Percentiles rank a stretch among this genome's conserved stretches.
Conservation (phyloP, 192 early-diverging fungal genomes). For the Podila epigama region DNA sequence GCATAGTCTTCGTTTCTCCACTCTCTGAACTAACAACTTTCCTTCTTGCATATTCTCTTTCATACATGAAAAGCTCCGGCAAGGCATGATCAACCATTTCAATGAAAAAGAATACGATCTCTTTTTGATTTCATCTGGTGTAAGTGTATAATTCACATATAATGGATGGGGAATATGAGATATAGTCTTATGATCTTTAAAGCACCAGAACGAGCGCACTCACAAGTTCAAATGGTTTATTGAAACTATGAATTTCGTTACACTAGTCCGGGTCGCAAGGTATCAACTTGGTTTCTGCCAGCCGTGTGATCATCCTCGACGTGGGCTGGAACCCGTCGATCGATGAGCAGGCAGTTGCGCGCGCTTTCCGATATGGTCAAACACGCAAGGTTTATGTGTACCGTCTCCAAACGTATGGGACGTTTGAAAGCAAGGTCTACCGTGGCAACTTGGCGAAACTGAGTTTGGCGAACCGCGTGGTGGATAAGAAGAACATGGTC, state of each 20-base stretch:
- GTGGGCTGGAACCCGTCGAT: conserved; percentile 82
- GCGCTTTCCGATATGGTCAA: conserved; percentile 77
- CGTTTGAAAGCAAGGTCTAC: conserved; percentile 69
- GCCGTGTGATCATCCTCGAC: conserved; percentile 75
- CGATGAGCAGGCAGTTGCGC: conserved; percentile 78
- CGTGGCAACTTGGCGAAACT: conserved; percentile 78
- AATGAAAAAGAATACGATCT: conserved; percentile 53
- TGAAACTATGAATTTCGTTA: too few relatives aligned
- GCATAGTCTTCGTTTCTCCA: too few relatives aligned
- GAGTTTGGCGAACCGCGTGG: conserved; percentile 67
- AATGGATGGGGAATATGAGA: too few relatives aligned
- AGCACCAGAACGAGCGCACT: too few relatives aligned
- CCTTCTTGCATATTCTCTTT: not conserved
- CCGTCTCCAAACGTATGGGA: conserved; percentile 62
- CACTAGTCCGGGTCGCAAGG: conserved; percentile 53
- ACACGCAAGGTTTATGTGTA: conserved; percentile 74
- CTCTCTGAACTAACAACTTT: too few relatives aligned
- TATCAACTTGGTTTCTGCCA: conserved; percentile 75
- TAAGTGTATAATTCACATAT: too few relatives aligned
- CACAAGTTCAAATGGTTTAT: too few relatives aligned
- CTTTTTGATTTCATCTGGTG: conserved; percentile 69
- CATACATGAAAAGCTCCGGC: conserved; percentile 38
- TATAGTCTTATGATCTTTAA: too few relatives aligned
- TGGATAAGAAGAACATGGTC: conserved; percentile 65
- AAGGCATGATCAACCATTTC: conserved; percentile 69